These are phyloP conservation scores for Pulveroboletus sp. DNA, from an alignment of 768 basidiomycete genomes.

Conservation along the genomic window DNA sequence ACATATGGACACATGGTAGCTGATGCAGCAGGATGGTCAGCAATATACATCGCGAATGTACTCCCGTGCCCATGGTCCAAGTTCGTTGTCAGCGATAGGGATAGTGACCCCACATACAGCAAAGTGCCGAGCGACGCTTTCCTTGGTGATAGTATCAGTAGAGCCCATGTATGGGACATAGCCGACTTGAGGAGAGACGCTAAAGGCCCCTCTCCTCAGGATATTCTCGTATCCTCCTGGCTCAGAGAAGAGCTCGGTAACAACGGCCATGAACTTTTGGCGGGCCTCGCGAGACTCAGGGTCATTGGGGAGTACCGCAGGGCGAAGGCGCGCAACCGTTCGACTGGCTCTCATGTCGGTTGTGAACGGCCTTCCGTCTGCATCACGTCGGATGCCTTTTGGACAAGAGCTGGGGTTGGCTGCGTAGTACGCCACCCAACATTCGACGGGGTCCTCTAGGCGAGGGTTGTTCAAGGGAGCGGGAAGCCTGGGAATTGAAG, in stretches of 20 bases:
- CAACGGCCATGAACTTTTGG: constrained; percentile 37
- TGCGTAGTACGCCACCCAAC: constrained; percentile 43
- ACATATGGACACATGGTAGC: constrained; percentile 14
- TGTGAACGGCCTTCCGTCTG: constrained; percentile 34
- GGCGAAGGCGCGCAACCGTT: constrained; percentile 45
- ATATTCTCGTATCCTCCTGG: constrained; percentile 38
- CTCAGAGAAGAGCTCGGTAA: constrained; percentile 38
- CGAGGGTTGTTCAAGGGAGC: constrained; percentile 38
- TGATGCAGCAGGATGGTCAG: constrained; percentile 13
- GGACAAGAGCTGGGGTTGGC: constrained; percentile 44
- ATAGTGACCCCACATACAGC: constrained; percentile 38
- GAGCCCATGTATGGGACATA: constrained; percentile 31
- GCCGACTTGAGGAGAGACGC: constrained; percentile 30
- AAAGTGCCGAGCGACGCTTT: constrained; percentile 38
- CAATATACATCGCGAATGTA: constrained; percentile 29
- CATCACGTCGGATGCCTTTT: constrained; percentile 41
- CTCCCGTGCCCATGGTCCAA: constrained; percentile 38
- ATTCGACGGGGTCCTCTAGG: constrained; percentile 42
- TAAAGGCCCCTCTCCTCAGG: constrained; percentile 32
- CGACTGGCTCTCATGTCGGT: constrained; percentile 45
- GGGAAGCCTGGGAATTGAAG: constrained; percentile 17
- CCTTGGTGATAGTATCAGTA: constrained; percentile 27
- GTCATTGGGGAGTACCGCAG: constrained; percentile 31
- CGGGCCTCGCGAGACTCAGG: constrained; percentile 33
- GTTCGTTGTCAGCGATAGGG: constrained; percentile 31